Evolutionary conservation across 2,329 filamentous ascomycete genomes (phyloP).

Genomic region (Alternaria infectoria): DNA sequence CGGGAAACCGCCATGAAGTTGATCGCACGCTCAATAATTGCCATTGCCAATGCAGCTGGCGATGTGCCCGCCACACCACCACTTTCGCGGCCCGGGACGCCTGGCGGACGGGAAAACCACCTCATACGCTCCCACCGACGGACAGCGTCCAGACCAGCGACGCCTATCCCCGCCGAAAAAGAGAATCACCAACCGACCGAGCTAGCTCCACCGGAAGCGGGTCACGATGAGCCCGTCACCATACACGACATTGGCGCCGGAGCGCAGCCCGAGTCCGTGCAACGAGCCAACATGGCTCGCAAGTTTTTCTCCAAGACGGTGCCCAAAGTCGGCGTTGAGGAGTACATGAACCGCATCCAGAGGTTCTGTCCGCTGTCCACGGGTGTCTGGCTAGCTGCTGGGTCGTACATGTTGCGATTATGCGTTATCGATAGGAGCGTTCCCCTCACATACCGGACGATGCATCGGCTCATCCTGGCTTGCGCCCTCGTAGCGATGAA

Average conservation of each 20-base stretch:
- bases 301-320: conserved; percentile 92
- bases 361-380: conserved; percentile 92
- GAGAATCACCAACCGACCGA: conserved; percentile 48
- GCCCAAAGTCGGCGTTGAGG: conserved; percentile 80
- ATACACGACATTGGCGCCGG: conserved; percentile 62
- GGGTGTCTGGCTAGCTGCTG: conserved; percentile 89
- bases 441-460: conserved; percentile 80
- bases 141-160: conserved; percentile 47
- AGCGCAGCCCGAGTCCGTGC: conserved; percentile 74
- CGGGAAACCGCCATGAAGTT: conserved; percentile 79
- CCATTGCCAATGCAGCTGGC: conserved; percentile 73
- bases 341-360: conserved; percentile 87
- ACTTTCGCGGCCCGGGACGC: conserved; percentile 66
- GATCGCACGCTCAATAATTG: conserved; percentile 65
- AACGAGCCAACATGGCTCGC: conserved; percentile 84
- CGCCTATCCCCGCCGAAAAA: conserved; percentile 49
- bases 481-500: conserved; percentile 90
- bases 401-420: conserved; percentile 83
- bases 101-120: conserved; percentile 47
- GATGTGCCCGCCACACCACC: conserved; percentile 84
- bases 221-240: conserved; percentile 55
- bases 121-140: conserved; percentile 37
- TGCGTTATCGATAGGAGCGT: conserved; percentile 76
- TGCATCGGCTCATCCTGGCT: conserved; percentile 84
- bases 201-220: conserved; percentile 59